Evolutionary conservation across 805 yeast genomes (phyloP).

Genomic region (Candida mattraensis): DNA sequence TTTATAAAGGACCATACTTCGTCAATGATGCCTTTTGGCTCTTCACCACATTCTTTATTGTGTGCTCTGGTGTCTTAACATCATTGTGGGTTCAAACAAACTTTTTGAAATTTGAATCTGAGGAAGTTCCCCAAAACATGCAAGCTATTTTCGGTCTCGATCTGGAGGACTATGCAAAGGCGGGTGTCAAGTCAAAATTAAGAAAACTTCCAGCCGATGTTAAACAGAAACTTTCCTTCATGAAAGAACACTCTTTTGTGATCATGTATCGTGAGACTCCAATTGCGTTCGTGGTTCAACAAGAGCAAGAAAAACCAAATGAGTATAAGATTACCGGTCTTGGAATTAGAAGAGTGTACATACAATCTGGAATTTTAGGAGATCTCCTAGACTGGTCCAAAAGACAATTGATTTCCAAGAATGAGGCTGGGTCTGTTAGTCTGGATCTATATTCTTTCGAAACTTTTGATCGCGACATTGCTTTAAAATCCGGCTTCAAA

Average conservation of each 20-base stretch:
- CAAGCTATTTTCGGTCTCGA: conserved; percentile 50
- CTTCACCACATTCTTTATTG: conserved; percentile 39
- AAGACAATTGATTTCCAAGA: conserved; percentile 40
- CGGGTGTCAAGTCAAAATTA: conserved; percentile 5
- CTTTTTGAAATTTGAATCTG: conserved; percentile 44
- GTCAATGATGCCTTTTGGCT: conserved; percentile 32
- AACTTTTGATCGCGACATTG: conserved; percentile 34
- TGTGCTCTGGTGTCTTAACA: conserved; percentile 41
- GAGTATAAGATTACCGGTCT: conserved; percentile 51
- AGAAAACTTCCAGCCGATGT: conserved; percentile 20
- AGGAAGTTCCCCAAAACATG: conserved; percentile 37
- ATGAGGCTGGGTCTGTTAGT: conserved; percentile 36
- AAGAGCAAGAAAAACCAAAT: conserved; percentile 35
- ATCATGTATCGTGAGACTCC: conserved; percentile 69
- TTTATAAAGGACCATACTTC: conserved; percentile 24
- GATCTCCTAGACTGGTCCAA: conserved; percentile 65
- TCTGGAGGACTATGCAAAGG: conserved; percentile 43
- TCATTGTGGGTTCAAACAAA: conserved; percentile 44
- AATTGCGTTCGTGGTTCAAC: conserved; percentile 56
- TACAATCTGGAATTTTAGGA: conserved; percentile 59
- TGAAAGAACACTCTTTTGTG: conserved; percentile 50
- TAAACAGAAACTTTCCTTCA: conserved; percentile 17
- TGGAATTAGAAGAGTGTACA: conserved; percentile 68
- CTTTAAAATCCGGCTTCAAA: conserved; percentile 45
- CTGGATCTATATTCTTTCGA: conserved; percentile 58